Percentiles rank a stretch among this genome's conserved stretches.
phyloP scores from a whole-genome alignment of 176 grass and related monocot species.

The Coix lacrymajobi region DNA sequence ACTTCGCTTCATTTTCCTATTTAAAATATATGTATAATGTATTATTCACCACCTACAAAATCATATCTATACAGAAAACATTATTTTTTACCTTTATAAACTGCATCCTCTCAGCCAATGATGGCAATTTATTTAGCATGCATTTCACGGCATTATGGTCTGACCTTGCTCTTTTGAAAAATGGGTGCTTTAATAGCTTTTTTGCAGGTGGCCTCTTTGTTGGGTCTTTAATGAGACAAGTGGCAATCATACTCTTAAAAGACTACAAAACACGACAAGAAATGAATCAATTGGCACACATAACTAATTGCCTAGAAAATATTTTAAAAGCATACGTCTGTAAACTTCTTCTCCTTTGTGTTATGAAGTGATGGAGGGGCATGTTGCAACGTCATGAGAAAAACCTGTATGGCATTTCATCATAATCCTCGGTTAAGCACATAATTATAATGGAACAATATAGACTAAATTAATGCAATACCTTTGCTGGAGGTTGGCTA shows the following conservation, averaged over 20 bases:
- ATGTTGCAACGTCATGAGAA: constrained; percentile 75
- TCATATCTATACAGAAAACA: neutral
- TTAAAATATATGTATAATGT: neutral
- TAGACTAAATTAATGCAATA: neutral
- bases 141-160: constrained; percentile 55
- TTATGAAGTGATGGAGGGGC: constrained; percentile 87
- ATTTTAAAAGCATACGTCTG: constrained; percentile 44
- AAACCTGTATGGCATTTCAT: constrained; percentile 42
- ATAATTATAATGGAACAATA: neutral
- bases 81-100: constrained; percentile 40
- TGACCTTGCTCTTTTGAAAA: constrained; percentile 73
- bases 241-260: constrained; percentile 85
- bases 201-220: constrained; percentile 65
- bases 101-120: constrained; percentile 59
- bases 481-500: constrained; percentile 82
- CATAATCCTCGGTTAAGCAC: neutral
- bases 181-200: constrained; percentile 76
- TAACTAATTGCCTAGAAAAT: neutral
- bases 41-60: neutral
- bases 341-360: constrained; percentile 87
- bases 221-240: constrained; percentile 93
- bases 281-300: neutral
- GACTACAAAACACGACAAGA: constrained; percentile 24
- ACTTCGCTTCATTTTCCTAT: constrained; percentile 72
- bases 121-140: constrained; percentile 74